A percentile compares a stretch with the other conserved stretches of the same genome.
These are phyloP conservation scores for Jatropha multifida DNA, from an alignment of 441 rosid genomes.

Conservation along the genomic window DNA sequence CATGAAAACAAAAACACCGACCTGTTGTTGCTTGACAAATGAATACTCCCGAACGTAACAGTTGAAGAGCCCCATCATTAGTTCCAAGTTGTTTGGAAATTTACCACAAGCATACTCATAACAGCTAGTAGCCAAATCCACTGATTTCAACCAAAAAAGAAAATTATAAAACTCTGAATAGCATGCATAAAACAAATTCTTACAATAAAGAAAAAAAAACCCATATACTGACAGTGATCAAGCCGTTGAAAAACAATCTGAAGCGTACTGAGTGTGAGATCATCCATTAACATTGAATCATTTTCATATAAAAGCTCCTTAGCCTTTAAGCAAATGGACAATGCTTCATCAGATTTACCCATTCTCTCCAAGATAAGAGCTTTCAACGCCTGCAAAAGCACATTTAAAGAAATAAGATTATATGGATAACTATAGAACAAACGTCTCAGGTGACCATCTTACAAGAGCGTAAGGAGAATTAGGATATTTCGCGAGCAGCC, in stretches of 20 bases:
- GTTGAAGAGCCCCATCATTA: conserved; percentile 98
- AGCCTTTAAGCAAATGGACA: conserved; percentile 65
- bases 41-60: conserved; percentile 96
- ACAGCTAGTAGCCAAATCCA: conserved; percentile 94
- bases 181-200: not conserved
- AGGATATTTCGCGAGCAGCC: conserved; percentile 84
- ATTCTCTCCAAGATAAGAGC: conserved; percentile 85
- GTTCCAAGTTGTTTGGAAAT: conserved; percentile 77
- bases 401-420: not conserved
- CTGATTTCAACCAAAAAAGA: conserved; percentile 37
- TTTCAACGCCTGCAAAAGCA: conserved; percentile 65
- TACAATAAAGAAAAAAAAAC: not conserved
- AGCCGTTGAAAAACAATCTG: conserved; percentile 95
- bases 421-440: not conserved
- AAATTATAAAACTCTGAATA: not conserved
- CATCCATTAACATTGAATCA: conserved; percentile 84
- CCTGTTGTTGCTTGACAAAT: conserved; percentile 98
- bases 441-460: not conserved
- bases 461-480: conserved; percentile 94
- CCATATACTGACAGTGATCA: conserved; percentile 65
- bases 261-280: conserved; percentile 94
- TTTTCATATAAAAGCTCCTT: conserved; percentile 74
- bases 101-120: conserved; percentile 87
- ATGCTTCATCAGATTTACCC: conserved; percentile 85
- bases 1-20: conserved; percentile 29